Evolutionary conservation across 2,329 filamentous ascomycete genomes (phyloP).

Genomic region (Fusarium tanahbumbuense): DNA sequence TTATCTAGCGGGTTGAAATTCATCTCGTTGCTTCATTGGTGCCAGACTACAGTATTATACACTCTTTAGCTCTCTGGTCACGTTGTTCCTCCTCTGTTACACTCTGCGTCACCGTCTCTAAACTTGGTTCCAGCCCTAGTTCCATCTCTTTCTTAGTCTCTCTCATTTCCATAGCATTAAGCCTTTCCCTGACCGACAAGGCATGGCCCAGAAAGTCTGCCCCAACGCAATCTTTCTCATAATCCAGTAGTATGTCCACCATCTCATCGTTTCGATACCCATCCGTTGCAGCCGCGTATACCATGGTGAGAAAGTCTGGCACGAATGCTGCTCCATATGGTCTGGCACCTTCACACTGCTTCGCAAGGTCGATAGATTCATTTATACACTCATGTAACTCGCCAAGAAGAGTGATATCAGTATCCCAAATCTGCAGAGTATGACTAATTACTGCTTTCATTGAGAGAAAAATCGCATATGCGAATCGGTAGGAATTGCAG

Average conservation of each 20-base stretch:
- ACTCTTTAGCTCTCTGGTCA: neutral
- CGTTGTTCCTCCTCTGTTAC: neutral
- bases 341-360: conserved; percentile 21
- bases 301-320: conserved; percentile 27
- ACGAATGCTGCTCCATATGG: conserved; percentile 36
- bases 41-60: conserved; percentile 1
- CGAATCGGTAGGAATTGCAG: conserved; percentile 11
- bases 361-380: conserved; percentile 24
- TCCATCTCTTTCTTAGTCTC: neutral
- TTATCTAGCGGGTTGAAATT: neutral
- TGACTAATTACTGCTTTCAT: conserved; percentile 28
- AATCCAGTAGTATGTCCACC: conserved; percentile 26
- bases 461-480: conserved; percentile 24
- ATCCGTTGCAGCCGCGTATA: conserved; percentile 32
- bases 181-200: conserved; percentile 3
- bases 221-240: conserved; percentile 31
- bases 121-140: neutral
- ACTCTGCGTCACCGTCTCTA: neutral
- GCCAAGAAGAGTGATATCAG: neutral
- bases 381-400: conserved; percentile 22
- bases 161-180: conserved; percentile 21
- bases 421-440: conserved; percentile 22
- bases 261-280: conserved; percentile 18
- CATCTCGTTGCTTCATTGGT: neutral
- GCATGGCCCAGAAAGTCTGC: conserved; percentile 34